Conservation (phyloP, 306 rosid species). For the Sphenostylis stenocarpa region DNA sequence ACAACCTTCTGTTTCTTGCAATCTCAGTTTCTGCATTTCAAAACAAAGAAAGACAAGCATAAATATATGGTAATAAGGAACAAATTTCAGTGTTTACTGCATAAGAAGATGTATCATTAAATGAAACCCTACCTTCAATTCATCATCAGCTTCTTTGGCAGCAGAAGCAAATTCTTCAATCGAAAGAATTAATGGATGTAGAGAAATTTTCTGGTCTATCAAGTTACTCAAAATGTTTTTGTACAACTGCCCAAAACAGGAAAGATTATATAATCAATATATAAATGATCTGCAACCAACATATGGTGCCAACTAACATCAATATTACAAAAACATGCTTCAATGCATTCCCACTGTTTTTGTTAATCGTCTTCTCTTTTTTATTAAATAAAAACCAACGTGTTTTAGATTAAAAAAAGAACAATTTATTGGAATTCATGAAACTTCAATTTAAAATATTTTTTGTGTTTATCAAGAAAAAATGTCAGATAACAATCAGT, state of each 20-base stretch:
- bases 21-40: slow-evolving; percentile 54
- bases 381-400: not conserved
- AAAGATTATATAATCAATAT: slow-evolving; percentile 17
- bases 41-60: slow-evolving; percentile 25
- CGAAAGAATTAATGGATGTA: slow-evolving; percentile 56
- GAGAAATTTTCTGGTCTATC: slow-evolving; percentile 48
- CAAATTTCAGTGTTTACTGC: not conserved
- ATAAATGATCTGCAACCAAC: not conserved
- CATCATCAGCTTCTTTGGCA: slow-evolving; percentile 66
- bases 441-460: not conserved
- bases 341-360: not conserved
- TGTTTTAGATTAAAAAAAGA: not conserved
- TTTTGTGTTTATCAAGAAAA: not conserved
- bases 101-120: not conserved
- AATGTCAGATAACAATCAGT: not conserved
- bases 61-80: not conserved
- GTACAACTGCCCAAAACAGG: slow-evolving; percentile 50
- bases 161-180: slow-evolving; percentile 69
- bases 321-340: not conserved
- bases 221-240: slow-evolving; percentile 49
- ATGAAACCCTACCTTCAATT: slow-evolving; percentile 49
- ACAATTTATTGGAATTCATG: not conserved
- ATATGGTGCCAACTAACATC: not conserved
- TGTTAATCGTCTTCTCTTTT: slow-evolving; percentile 1
- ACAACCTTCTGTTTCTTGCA: slow-evolving; percentile 45